These are phyloP conservation scores for Spiraea crenata DNA, from an alignment of 331 rosid species.

Conservation along the genomic window DNA sequence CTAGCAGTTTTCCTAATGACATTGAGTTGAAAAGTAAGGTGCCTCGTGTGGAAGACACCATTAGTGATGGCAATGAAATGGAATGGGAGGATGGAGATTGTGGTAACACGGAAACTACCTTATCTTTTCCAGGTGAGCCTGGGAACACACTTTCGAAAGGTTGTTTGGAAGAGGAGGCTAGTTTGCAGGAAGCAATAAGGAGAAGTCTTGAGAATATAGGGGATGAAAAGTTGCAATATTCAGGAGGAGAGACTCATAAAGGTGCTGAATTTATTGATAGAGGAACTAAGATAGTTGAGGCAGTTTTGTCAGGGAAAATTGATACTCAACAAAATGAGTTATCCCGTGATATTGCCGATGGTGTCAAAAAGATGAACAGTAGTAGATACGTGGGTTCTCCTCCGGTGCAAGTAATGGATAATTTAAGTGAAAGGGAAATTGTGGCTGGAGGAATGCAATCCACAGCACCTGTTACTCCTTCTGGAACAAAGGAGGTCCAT, in stretches of 20 bases:
- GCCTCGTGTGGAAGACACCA: slow-evolving; percentile 25
- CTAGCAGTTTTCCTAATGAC: slow-evolving; percentile 27
- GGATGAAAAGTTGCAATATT: slow-evolving; percentile 27
- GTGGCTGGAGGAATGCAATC: slow-evolving; percentile 23
- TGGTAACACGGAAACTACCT: slow-evolving; percentile 40
- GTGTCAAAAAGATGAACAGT: slow-evolving; percentile 29
- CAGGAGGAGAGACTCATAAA: slow-evolving; percentile 28
- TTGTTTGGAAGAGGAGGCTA: slow-evolving; percentile 68
- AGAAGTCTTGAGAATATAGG: slow-evolving; percentile 68
- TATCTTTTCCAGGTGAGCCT: slow-evolving; percentile 23
- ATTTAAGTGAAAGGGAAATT: slow-evolving; percentile 30
- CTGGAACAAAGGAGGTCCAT: slow-evolving; percentile 32
- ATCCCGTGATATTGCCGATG: slow-evolving; percentile 33
- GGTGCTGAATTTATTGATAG: slow-evolving; percentile 20
- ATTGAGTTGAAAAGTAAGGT: slow-evolving; percentile 24
- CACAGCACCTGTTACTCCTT: slow-evolving; percentile 12
- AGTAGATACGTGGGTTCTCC: slow-evolving; percentile 17
- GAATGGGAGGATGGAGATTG: slow-evolving; percentile 84
- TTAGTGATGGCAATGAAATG: slow-evolving; percentile 59
- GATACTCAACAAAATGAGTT: slow-evolving; percentile 28
- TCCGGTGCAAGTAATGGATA: slow-evolving; percentile 36
- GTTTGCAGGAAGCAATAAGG: slow-evolving; percentile 80
- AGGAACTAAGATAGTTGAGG: slow-evolving; percentile 18
- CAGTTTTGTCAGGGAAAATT: slow-evolving; percentile 27
- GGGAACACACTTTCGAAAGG: slow-evolving; percentile 56